Conservation (phyloP, 192 early-diverging fungal genomes). For the Coemansia nantahalensis region DNA sequence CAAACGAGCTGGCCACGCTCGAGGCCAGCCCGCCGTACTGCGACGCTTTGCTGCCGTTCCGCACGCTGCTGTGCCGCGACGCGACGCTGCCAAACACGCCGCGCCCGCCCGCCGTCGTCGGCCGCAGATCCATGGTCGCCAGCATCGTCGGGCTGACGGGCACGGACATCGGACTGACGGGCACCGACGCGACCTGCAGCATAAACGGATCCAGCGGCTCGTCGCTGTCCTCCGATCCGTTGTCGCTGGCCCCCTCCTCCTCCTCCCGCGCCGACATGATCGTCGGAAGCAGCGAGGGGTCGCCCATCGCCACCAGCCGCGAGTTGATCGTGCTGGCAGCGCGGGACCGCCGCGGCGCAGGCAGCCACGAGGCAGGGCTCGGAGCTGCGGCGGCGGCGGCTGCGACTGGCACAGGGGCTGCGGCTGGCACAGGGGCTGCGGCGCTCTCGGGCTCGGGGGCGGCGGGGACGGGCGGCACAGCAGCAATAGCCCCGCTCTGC, state of each 20-base stretch:
- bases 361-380: too few relatives aligned
- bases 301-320: not conserved
- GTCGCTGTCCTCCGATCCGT: constrained; percentile 7
- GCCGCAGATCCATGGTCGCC: not conserved
- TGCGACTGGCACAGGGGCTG: too few relatives aligned
- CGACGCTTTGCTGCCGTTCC: not conserved
- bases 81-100: too few relatives aligned
- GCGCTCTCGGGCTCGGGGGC: too few relatives aligned
- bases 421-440: too few relatives aligned
- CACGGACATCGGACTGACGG: not conserved
- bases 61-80: constrained; percentile 17
- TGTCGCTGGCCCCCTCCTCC: constrained; percentile 15
- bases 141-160: not conserved
- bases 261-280: constrained; percentile 35
- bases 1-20: constrained; percentile 25
- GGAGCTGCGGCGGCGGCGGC: too few relatives aligned
- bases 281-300: constrained; percentile 18
- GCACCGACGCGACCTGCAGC: not conserved
- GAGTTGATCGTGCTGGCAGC: too few relatives aligned
- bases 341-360: not conserved
- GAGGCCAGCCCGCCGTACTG: not conserved
- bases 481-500: too few relatives aligned
- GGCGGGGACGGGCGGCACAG: too few relatives aligned
- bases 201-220: not conserved
- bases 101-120: not conserved